These are phyloP conservation scores for Plasmodium cynomolgi DNA, from an alignment of 169 alveolate genomes.

Conservation along the genomic window DNA sequence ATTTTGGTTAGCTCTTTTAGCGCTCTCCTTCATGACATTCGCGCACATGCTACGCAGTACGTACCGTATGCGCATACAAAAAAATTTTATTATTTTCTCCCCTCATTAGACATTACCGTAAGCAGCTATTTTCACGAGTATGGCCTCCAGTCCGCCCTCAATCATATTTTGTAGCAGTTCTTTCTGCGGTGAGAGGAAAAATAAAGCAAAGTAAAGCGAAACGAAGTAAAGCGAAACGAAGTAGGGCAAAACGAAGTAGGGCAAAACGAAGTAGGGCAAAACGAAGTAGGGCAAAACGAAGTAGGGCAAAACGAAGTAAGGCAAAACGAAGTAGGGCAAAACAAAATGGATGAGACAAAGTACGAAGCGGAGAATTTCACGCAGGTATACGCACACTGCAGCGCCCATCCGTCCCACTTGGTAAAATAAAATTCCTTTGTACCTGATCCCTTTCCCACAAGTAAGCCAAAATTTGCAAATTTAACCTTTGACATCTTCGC, in stretches of 20 bases:
- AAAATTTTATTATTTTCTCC: not conserved
- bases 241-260: no score
- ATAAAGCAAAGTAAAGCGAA: conserved; percentile 71
- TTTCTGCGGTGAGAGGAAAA: conserved; percentile 90
- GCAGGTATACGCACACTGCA: not conserved
- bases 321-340: conserved; percentile 74
- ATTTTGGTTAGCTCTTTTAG: not conserved
- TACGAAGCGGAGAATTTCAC: not conserved
- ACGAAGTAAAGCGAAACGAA: no score
- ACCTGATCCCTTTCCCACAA: conserved; percentile 82
- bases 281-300: no score
- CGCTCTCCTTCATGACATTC: not conserved
- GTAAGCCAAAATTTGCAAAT: conserved; percentile 78
- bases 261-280: no score
- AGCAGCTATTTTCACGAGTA: conserved; percentile 91
- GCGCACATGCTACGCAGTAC: not conserved
- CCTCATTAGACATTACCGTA: conserved; percentile 75
- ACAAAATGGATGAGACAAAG: not conserved
- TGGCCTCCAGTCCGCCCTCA: conserved; percentile 90
- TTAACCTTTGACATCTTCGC: conserved; percentile 57
- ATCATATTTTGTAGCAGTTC: conserved; percentile 93
- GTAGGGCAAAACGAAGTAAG: no score
- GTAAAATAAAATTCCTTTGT: conserved; percentile 3
- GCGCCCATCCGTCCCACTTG: conserved; percentile 18
- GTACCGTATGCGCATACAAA: not conserved